phyloP scores from a whole-genome alignment of 306 rosid genomes.

The Prunus mira region DNA sequence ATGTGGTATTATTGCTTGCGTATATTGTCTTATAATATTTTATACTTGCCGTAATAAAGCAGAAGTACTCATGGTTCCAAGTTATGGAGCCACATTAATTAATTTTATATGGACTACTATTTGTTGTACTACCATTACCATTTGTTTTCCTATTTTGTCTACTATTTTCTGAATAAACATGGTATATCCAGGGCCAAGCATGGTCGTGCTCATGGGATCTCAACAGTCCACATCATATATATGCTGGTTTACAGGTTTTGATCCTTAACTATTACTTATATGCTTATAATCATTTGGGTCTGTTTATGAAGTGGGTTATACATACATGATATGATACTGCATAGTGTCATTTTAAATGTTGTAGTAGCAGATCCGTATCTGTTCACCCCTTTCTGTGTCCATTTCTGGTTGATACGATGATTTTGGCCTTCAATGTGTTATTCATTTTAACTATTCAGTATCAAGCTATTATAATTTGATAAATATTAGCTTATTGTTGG shows the following conservation, averaged over 20 bases:
- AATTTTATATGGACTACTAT: background rate
- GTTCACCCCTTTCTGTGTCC: background rate
- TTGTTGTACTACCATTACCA: background rate
- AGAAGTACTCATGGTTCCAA: background rate
- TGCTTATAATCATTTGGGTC: background rate
- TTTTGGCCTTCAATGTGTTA: background rate
- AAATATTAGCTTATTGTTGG: background rate
- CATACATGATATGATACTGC: background rate
- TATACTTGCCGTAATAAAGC: background rate
- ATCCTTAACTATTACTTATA: background rate
- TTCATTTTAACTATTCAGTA: background rate
- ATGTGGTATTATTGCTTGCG: background rate
- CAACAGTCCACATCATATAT: slow-evolving; percentile 4
- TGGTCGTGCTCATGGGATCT: slow-evolving; percentile 21
- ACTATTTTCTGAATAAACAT: background rate
- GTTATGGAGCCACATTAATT: background rate
- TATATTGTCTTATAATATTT: background rate
- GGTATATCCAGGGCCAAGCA: slow-evolving; percentile 9
- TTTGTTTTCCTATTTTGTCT: background rate
- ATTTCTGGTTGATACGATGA: background rate
- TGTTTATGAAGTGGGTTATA: background rate
- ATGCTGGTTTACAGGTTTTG: slow-evolving; percentile 20
- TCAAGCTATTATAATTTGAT: background rate
- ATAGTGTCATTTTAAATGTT: background rate
- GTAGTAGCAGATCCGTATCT: background rate